Evolutionary conservation across 352 stramenopile species (phyloP).

Genomic region (Pythium dissimile): DNA sequence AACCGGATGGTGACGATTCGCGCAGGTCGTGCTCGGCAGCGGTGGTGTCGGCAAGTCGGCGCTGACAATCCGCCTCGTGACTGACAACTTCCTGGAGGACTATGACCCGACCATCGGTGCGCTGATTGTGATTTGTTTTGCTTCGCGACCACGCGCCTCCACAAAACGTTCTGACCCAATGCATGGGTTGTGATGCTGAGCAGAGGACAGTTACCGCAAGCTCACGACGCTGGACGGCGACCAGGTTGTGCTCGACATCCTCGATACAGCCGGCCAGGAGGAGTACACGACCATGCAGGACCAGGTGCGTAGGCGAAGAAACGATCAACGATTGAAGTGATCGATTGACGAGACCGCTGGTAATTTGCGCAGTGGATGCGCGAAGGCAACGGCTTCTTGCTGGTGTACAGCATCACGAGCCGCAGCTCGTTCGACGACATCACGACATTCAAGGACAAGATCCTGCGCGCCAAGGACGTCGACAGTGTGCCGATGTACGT

Average conservation of each 20-base stretch:
- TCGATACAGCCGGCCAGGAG: slow-evolving; percentile 91
- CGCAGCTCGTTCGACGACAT: slow-evolving; percentile 91
- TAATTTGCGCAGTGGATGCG: slow-evolving; percentile 84
- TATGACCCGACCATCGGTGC: slow-evolving; percentile 91
- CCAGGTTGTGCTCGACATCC: slow-evolving; percentile 83
- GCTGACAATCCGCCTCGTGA: slow-evolving; percentile 91
- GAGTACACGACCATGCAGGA: slow-evolving; percentile 92
- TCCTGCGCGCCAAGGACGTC: slow-evolving; percentile 86
- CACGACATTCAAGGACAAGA: slow-evolving; percentile 87
- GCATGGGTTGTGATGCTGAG: background rate
- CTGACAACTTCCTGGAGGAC: slow-evolving; percentile 91
- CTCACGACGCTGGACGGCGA: slow-evolving; percentile 84
- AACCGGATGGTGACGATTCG: background rate
- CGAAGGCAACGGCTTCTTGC: slow-evolving; percentile 88
- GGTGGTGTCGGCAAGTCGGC: slow-evolving; percentile 91
- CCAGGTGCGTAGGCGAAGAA: slow-evolving; percentile 39
- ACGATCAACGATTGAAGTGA: background rate
- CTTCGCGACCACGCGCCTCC: no score
- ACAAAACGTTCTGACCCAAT: background rate
- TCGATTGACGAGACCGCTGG: background rate
- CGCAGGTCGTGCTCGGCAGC: slow-evolving; percentile 83
- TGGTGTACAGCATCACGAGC: slow-evolving; percentile 89
- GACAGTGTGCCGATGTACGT: slow-evolving; percentile 79
- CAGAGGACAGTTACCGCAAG: slow-evolving; percentile 92
- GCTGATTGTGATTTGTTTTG: slow-evolving; percentile 5